Conservation (phyloP, 2,329 filamentous ascomycete species). For the Didymosphaeria variabile region DNA sequence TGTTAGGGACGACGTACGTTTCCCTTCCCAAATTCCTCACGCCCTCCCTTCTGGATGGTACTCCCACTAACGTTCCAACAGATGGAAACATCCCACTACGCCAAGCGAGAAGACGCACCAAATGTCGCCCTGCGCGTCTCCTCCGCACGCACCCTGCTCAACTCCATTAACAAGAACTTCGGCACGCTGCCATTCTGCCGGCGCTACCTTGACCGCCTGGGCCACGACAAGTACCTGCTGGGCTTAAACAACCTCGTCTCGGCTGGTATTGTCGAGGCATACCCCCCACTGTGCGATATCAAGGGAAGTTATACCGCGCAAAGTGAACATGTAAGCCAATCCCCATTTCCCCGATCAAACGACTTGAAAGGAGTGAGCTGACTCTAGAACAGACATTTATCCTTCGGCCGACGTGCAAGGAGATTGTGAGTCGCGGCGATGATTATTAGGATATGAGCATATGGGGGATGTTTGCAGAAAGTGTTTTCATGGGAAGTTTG, state of each 20-base stretch:
- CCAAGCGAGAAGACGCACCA: slow-evolving; percentile 74
- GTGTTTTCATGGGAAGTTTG: neutral
- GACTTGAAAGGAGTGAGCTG: slow-evolving; percentile 14
- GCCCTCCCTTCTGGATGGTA: too few species aligned
- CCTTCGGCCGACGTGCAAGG: slow-evolving; percentile 69
- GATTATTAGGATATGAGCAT: slow-evolving; percentile 69
- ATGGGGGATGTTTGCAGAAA: neutral
- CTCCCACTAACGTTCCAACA: slow-evolving; percentile 40
- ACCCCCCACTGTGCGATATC: slow-evolving; percentile 87
- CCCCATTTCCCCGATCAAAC: neutral
- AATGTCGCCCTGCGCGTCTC: slow-evolving; percentile 79
- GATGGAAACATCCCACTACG: slow-evolving; percentile 89
- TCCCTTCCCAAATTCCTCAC: neutral
- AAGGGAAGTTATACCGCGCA: slow-evolving; percentile 96
- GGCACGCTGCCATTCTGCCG: slow-evolving; percentile 91
- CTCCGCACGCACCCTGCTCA: slow-evolving; percentile 85
- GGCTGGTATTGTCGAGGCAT: slow-evolving; percentile 85
- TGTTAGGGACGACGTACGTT: slow-evolving; percentile 78
- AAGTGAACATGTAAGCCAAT: slow-evolving; percentile 84
- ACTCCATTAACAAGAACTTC: slow-evolving; percentile 95
- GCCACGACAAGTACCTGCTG: slow-evolving; percentile 91
- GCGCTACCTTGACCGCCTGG: slow-evolving; percentile 89
- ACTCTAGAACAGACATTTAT: slow-evolving; percentile 44
- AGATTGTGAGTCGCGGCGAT: slow-evolving; percentile 85
- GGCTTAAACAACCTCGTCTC: slow-evolving; percentile 88